phyloP scores from a whole-genome alignment of 768 basidiomycete species.

The Collybia mongolica region DNA sequence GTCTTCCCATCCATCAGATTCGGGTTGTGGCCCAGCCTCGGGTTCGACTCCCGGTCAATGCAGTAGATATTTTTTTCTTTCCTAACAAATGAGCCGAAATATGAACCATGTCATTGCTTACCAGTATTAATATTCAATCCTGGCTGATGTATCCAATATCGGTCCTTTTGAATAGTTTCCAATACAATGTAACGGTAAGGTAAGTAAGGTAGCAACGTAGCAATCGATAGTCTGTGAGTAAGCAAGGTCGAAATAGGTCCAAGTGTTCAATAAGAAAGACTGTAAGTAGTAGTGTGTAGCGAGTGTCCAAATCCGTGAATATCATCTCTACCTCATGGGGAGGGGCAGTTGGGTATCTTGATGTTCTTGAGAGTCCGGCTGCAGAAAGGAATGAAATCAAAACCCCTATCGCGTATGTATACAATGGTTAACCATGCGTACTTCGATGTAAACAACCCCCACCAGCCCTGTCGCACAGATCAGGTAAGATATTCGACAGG shows the following conservation, averaged over 20 bases:
- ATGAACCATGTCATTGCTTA: no score
- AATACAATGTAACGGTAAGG: no score
- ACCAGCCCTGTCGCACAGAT: conserved; percentile 35
- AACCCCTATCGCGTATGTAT: background rate
- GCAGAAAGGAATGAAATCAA: conserved; percentile 1
- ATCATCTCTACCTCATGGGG: conserved; percentile 25
- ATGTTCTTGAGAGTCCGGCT: conserved; percentile 74
- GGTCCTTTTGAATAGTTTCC: no score
- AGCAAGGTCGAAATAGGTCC: no score
- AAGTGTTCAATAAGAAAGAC: no score
- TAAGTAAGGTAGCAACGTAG: no score
- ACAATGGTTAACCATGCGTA: conserved; percentile 17
- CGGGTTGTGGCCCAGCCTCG: conserved; percentile 41
- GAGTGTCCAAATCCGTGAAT: background rate
- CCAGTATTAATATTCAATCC: no score
- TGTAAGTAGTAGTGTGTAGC: background rate
- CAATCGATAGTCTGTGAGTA: no score
- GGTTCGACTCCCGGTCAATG: conserved; percentile 55
- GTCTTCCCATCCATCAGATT: conserved; percentile 59
- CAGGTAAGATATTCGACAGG: background rate
- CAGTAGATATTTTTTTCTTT: conserved; percentile 17
- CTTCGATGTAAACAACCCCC: conserved; percentile 46
- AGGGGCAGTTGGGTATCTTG: conserved; percentile 59
- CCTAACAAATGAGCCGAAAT: no score
- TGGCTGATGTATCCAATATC: no score